Evolutionary conservation across 345 rosid genomes (phyloP).

Genomic region (Salix arbutifolia): DNA sequence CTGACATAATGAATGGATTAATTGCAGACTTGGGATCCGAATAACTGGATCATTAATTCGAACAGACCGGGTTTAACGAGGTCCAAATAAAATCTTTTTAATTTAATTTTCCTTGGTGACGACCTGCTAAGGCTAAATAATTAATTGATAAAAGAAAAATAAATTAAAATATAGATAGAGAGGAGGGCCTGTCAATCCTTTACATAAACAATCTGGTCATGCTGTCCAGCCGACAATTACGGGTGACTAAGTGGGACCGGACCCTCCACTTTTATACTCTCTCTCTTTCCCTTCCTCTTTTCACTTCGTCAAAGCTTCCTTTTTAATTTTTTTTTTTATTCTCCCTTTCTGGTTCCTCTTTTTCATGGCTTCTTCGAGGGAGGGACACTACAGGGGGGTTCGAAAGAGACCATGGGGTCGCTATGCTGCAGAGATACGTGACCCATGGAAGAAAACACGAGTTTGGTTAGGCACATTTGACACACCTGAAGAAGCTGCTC

Average conservation of each 20-base stretch:
- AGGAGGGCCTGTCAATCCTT: not conserved
- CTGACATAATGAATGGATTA: too few relatives aligned
- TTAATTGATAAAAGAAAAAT: not conserved
- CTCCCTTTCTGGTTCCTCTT: not conserved
- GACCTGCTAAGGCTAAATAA: not conserved
- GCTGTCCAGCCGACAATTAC: constrained; percentile 67
- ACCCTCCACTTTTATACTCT: constrained; percentile 23
- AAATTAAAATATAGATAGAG: not conserved
- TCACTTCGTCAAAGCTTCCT: not conserved
- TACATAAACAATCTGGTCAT: constrained; percentile 15
- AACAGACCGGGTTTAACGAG: too few relatives aligned
- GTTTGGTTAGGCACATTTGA: constrained; percentile 97
- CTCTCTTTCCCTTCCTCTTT: not conserved
- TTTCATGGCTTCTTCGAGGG: constrained; percentile 58
- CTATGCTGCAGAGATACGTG: constrained; percentile 94
- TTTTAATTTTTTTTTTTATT: not conserved
- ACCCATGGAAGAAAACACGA: constrained; percentile 92
- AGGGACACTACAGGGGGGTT: constrained; percentile 87
- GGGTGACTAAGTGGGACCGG: constrained; percentile 62
- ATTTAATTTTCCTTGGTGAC: too few relatives aligned
- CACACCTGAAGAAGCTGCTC: constrained; percentile 95
- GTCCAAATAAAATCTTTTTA: too few relatives aligned
- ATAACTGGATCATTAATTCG: too few relatives aligned
- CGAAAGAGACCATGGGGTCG: constrained; percentile 98
- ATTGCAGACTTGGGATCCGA: too few relatives aligned